Percentiles rank a stretch among this genome's conserved stretches.
These are phyloP conservation scores for Tulasnella sp. DNA, from an alignment of 768 basidiomycete species.

Conservation along the genomic window DNA sequence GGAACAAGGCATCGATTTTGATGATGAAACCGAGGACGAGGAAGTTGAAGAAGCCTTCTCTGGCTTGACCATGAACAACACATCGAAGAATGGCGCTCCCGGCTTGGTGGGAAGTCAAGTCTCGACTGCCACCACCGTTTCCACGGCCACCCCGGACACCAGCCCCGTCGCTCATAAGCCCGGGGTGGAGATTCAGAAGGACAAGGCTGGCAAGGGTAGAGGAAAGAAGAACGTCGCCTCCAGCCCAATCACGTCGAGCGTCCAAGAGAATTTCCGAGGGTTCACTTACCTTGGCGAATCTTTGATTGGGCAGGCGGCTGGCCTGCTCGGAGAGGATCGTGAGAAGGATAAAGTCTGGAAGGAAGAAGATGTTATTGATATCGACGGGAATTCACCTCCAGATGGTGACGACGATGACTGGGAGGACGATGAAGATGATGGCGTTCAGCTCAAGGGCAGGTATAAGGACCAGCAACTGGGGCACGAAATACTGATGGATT, in stretches of 20 bases:
- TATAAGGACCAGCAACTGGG: not conserved
- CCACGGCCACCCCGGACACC: conserved; percentile 17
- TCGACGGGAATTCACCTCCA: not conserved
- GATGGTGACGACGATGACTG: conserved; percentile 7
- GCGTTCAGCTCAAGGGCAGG: not conserved
- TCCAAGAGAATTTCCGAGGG: conserved; percentile 93
- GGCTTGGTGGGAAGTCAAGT: conserved; percentile 23
- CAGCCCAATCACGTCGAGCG: conserved; percentile 73
- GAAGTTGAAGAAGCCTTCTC: conserved; percentile 67
- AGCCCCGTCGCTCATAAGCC: conserved; percentile 11
- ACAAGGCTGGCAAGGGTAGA: conserved; percentile 42
- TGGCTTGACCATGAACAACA: conserved; percentile 43
- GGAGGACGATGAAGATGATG: conserved; percentile 12
- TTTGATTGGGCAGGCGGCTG: conserved; percentile 30
- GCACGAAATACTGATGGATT: conserved; percentile 1
- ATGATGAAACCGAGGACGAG: conserved; percentile 31
- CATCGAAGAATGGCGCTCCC: conserved; percentile 30
- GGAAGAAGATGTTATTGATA: not conserved
- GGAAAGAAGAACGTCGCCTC: conserved; percentile 38
- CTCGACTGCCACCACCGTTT: conserved; percentile 15
- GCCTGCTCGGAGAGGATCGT: conserved; percentile 35
- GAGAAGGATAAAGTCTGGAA: conserved; percentile 15
- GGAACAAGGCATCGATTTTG: conserved; percentile 42
- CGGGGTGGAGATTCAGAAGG: conserved; percentile 22
- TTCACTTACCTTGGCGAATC: conserved; percentile 48